Percentiles rank a stretch among this genome's conserved stretches.
These are phyloP conservation scores for Prunella vulgaris DNA, from an alignment of 257 asterid genomes.

Conservation along the genomic window DNA sequence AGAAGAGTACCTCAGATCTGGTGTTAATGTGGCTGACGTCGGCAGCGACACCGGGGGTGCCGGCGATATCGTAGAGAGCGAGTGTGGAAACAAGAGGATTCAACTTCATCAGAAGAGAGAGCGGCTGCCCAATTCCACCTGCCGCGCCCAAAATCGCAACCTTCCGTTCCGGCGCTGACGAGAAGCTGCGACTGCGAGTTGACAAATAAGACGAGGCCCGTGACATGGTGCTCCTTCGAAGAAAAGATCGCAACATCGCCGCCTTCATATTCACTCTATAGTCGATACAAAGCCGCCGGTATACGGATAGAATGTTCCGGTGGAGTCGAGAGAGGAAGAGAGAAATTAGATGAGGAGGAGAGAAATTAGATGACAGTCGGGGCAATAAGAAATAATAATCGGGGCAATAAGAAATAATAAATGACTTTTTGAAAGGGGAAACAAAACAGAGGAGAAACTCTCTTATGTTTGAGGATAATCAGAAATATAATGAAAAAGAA, in stretches of 20 bases:
- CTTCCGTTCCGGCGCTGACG: constrained; percentile 71
- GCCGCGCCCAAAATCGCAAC: constrained; percentile 89
- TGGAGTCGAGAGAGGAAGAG: background rate
- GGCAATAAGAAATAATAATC: too few relatives aligned
- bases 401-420: too few relatives aligned
- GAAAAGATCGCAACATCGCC: constrained; percentile 57
- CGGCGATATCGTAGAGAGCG: constrained; percentile 86
- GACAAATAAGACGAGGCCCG: constrained; percentile 19
- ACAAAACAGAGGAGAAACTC: too few relatives aligned
- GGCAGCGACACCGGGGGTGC: constrained; percentile 88
- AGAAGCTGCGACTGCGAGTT: constrained; percentile 39
- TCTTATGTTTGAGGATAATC: too few relatives aligned
- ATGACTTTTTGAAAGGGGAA: too few relatives aligned
- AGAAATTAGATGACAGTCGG: background rate
- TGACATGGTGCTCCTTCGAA: constrained; percentile 32
- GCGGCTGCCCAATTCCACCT: constrained; percentile 92
- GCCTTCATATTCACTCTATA: constrained; percentile 33
- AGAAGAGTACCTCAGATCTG: constrained; percentile 60
- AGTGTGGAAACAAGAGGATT: constrained; percentile 75
- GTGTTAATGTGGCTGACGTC: constrained; percentile 91
- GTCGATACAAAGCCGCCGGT: background rate
- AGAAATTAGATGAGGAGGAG: background rate
- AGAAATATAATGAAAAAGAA: too few relatives aligned
- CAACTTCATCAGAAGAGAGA: constrained; percentile 79
- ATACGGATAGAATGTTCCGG: background rate